These are phyloP conservation scores for Penicillium paneum DNA, from an alignment of 2,329 filamentous ascomycete species.

Conservation along the genomic window DNA sequence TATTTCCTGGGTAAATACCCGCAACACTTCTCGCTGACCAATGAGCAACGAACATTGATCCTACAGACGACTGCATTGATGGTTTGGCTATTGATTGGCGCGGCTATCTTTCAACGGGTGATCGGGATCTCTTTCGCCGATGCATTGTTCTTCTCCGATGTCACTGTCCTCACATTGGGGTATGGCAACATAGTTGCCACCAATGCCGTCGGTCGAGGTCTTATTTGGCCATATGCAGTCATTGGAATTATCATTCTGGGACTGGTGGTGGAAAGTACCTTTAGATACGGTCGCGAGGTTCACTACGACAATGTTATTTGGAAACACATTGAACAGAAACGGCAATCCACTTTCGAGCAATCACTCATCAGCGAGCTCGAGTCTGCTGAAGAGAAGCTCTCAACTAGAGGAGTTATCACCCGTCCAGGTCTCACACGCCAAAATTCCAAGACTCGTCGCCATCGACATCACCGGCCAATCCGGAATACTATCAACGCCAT, in stretches of 20 bases:
- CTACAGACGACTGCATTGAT: constrained; percentile 85
- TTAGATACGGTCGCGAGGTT: constrained; percentile 61
- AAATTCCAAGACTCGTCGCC: constrained; percentile 3
- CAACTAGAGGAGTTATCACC: neutral
- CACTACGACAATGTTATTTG: constrained; percentile 61
- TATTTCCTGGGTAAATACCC: constrained; percentile 72
- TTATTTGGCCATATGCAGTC: constrained; percentile 80
- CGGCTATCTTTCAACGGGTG: constrained; percentile 67
- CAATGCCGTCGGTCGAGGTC: constrained; percentile 59
- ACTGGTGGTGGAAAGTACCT: constrained; percentile 77
- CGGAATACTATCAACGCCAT: constrained; percentile 24
- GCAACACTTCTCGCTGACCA: constrained; percentile 73
- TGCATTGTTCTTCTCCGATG: constrained; percentile 73
- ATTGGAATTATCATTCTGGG: constrained; percentile 80
- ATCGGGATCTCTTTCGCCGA: constrained; percentile 76
- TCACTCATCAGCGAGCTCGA: constrained; percentile 44
- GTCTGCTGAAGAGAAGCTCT: constrained; percentile 20
- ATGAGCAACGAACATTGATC: constrained; percentile 82
- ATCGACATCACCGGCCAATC: constrained; percentile 16
- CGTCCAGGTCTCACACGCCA: constrained; percentile 2
- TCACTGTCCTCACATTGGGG: constrained; percentile 61
- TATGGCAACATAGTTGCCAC: constrained; percentile 61
- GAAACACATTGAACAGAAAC: constrained; percentile 55
- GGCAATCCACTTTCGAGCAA: constrained; percentile 53
- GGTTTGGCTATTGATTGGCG: constrained; percentile 74